phyloP scores from a whole-genome alignment of 768 basidiomycete genomes.

The Clitopilus hobsonii region DNA sequence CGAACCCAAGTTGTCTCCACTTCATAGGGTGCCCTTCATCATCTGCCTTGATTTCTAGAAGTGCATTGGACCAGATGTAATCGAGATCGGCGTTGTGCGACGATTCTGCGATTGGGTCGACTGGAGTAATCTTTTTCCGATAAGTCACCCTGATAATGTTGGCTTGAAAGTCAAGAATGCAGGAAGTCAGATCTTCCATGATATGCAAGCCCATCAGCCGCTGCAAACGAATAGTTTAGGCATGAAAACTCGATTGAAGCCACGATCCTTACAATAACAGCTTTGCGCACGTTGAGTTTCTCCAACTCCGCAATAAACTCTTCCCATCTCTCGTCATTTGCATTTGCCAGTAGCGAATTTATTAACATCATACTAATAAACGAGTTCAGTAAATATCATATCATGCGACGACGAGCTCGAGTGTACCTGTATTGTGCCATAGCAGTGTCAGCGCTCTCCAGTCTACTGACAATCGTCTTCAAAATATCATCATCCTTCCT shows the following conservation, averaged over 20 bases:
- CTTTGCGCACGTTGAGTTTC: conserved; percentile 71
- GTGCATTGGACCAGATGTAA: conserved; percentile 65
- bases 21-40: conserved; percentile 46
- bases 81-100: conserved; percentile 53
- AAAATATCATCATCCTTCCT: conserved; percentile 62
- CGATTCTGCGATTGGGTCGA: conserved; percentile 63
- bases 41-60: conserved; percentile 49
- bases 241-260: not conserved
- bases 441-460: conserved; percentile 79
- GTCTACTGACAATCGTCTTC: conserved; percentile 75
- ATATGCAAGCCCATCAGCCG: conserved; percentile 81
- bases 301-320: conserved; percentile 75
- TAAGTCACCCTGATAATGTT: conserved; percentile 77
- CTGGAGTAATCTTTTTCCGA: conserved; percentile 74
- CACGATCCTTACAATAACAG: conserved; percentile 60
- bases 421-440: conserved; percentile 78
- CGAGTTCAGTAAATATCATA: conserved; percentile 8
- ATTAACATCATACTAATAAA: conserved; percentile 80
- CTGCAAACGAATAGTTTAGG: conserved; percentile 27
- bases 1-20: conserved; percentile 80
- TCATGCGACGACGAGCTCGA: not conserved
- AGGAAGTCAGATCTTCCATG: conserved; percentile 77
- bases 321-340: conserved; percentile 74
- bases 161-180: conserved; percentile 84
- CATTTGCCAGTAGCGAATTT: conserved; percentile 78